Evolutionary conservation across 257 asterid species (phyloP), one percentile per base, ranked within the genome.

Genomic region (Solanum rostratum): DNA sequence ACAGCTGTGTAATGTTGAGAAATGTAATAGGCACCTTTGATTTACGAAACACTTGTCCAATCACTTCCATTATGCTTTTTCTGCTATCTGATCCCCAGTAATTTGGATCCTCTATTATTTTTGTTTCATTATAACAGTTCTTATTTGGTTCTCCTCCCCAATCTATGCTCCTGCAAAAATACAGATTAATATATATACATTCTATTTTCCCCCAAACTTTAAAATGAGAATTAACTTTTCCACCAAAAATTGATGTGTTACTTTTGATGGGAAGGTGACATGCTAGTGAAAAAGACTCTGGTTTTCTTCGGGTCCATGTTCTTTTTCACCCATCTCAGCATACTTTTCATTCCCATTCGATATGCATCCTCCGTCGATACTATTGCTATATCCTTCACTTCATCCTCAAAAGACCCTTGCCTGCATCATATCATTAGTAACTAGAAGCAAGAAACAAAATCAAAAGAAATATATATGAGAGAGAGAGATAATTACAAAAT

Each of bases 251-350:
- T 30, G 52, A 30, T 52, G 45, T 37, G 87, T 84, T 84, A 95
- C 99, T 88, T 30, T 84, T 82, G 88, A 83, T 96, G 98, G 11
- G 92, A 87, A 30, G 98, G 96, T 5, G 99, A 94, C 93, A 94
- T 87, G 91, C 96, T 90, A 49, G 89, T 85, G 86, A 93, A 94
- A 85, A 96, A 92, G 2, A 91, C 89, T 63, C 93, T 87, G 19
- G 91, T 91, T 73, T 83, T 92, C 37, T 86, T 84, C 1, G 91
- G 96, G 70, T 94, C 91, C 85, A 92, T 83, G 45, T 94, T 94
- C 78, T 91, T 83, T 82, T 91, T 87, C 1, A 92, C 84, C 99
- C 99, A 96, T 86, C 91, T 63, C 54, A 90, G n/a, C 94, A 95
- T 84, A 57, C 89, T 85, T 54, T 86, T 88, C 86, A 96, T 90